Evolutionary conservation across 805 yeast genomes (phyloP), one percentile per base, ranked within the genome.

Genomic region (Metschnikowia cubensis): DNA sequence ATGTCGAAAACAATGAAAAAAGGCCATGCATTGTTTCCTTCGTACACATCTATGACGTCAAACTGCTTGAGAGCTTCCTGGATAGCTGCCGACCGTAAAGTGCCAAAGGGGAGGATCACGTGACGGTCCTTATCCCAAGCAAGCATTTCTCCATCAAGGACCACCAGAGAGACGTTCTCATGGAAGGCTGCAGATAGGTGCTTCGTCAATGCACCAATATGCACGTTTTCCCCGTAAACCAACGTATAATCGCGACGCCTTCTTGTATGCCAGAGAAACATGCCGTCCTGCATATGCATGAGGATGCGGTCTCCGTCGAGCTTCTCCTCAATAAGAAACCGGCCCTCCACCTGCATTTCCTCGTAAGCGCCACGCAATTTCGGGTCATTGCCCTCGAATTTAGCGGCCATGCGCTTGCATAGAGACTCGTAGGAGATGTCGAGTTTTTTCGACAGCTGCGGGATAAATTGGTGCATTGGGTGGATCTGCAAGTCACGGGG

Each of bases 101-200:
- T 78, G 0, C 96, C 95, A 70, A 89, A 89, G 0, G 97, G 96
- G 20, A 90, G 69, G 3, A 89, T 73, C 1, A 69, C 68, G 34
- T 77, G 63, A 50, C 74, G 67, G 42, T 66, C 71, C 47, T 81
- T 80, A 65, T 91, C 96, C 77, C 82, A 90, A 0, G 95, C 89
- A 1, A 92, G 83, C 92, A 92, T 88, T 66, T 92, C 99, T 0
- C 98, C 97, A 68, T 92, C 99, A 4, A 92, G 60, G 5, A 86
- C 74, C 20, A 72, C 55, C 55, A 66, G 63, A 6, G 64, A 62
- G 4, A 80, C 68, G 33, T 60, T 67, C 4, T 66, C 67, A 7
- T 73, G 63, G 51, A 77, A 73, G 2, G 75, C 70, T 5, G 73
- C 61, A 1, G 62, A 55, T 35, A 87, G 59, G 56, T 79, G 72